phyloP scores from a whole-genome alignment of 1,284 basidiomycete species.

The Pyrrhoderma noxium region DNA sequence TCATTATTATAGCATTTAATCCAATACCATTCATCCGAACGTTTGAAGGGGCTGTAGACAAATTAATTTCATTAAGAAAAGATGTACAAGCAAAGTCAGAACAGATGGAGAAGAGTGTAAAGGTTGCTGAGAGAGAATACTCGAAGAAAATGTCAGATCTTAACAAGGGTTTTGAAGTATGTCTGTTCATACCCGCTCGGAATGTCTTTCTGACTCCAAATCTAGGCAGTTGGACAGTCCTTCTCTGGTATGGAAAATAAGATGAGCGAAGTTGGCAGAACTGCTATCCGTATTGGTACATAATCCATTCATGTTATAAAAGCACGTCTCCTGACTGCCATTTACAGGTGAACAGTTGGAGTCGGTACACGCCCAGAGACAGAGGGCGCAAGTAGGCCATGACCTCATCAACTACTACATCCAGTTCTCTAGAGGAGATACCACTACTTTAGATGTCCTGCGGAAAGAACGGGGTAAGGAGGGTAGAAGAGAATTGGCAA shows the following conservation, averaged over 20 bases:
- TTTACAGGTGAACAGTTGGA: constrained; percentile 90
- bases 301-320: constrained; percentile 2
- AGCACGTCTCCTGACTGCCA: neutral
- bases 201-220: neutral
- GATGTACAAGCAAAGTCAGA: constrained; percentile 86
- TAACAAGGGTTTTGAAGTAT: constrained; percentile 86
- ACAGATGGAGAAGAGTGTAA: constrained; percentile 87
- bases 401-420: constrained; percentile 96
- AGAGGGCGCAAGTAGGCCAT: constrained; percentile 89
- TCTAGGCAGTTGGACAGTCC: constrained; percentile 72
- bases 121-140: constrained; percentile 88
- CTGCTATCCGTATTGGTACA: constrained; percentile 88
- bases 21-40: constrained; percentile 89
- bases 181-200: constrained; percentile 21
- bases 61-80: constrained; percentile 76
- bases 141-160: constrained; percentile 89
- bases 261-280: constrained; percentile 92
- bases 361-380: constrained; percentile 86
- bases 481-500: constrained; percentile 83
- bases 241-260: constrained; percentile 80
- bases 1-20: constrained; percentile 67
- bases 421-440: constrained; percentile 84
- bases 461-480: constrained; percentile 77
- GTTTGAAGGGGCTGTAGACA: constrained; percentile 87
- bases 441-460: constrained; percentile 68